Base-by-base conservation (phyloP, 2,329 filamentous ascomycete genomes). In the Diplodia mutila region DNA sequence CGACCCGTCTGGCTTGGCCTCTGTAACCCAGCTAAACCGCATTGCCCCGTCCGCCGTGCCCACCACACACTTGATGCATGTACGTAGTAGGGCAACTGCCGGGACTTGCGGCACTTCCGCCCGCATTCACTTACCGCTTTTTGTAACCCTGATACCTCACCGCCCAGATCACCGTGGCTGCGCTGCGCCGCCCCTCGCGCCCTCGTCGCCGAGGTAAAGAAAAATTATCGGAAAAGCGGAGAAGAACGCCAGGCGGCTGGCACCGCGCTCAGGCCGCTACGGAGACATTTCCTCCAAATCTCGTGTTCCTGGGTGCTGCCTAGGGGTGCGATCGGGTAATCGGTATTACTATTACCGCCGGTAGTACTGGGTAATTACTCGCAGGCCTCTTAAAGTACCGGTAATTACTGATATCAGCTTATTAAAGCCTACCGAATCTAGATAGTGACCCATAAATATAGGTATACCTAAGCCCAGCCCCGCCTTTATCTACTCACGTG, bases 11-110 rank as follows among this genome's bases (percentile, higher is more conserved):
- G 42, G 27, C 59, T 51, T 27, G 29, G 49, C 59, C 18, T 39
- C 48, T 63, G 59, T 51, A 51, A 51, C 59, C 42, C 59, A 48
- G 29, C 59, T 63, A 63, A 37, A 18, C 59, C 59, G 46, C 59
- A 63, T 63, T 23, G 59, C 59, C 46, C 18, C 59, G 49, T 6
- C 42, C 46, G 42, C 59, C 42, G 59, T 63, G 59, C 29, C 29
- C 29, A 32, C 29, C 5, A 32, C 29, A 8, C 29, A 32, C 29
- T 8, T 6, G 42, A 12, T 46, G 49, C 59, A 21, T 25, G 37
- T 18, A 39, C 14, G 34, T 18, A 16, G 8, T 6, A 42, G 27
- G 55, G 46, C 46, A 51, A 51, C n/a, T 63, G 59, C 59, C 59
- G 59, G 59, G 27, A 51, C 59, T n/a, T 63, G 59, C 59, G 46